These are phyloP conservation scores for Phyllosticta citriasiana DNA, from an alignment of 2,329 filamentous ascomycete species.

Conservation along the genomic window DNA sequence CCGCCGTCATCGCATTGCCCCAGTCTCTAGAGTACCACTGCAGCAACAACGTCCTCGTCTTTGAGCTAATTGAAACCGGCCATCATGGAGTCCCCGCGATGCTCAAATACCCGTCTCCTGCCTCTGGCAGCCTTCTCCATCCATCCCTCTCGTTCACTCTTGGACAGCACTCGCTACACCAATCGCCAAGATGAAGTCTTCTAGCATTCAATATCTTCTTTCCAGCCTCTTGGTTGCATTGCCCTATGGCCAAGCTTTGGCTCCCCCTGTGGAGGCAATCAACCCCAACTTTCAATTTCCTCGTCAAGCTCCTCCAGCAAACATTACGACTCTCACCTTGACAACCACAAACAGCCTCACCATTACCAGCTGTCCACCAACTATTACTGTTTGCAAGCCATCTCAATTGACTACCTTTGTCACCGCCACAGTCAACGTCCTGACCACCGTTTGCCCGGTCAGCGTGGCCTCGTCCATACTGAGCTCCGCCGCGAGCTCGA, in stretches of 20 bases:
- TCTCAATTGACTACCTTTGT: slow-evolving; percentile 11
- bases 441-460: slow-evolving; percentile 14
- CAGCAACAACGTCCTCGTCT: neutral
- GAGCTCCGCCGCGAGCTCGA: slow-evolving; percentile 11
- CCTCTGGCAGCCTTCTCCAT: neutral
- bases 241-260: neutral
- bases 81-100: neutral
- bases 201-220: neutral
- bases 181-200: neutral
- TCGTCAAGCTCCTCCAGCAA: neutral
- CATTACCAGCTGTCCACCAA: slow-evolving; percentile 16
- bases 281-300: neutral
- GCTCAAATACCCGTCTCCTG: neutral
- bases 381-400: slow-evolving; percentile 16
- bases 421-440: slow-evolving; percentile 12
- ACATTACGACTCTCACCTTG: slow-evolving; percentile 6
- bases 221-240: neutral
- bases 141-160: neutral
- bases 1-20: neutral
- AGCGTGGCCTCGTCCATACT: slow-evolving; percentile 7
- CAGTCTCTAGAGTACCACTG: neutral
- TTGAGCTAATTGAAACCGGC: neutral
- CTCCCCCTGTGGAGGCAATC: neutral
- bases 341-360: slow-evolving; percentile 12
- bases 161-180: neutral